Conservation (phyloP, 768 basidiomycete species). For the Pleurotus pulmonarius region DNA sequence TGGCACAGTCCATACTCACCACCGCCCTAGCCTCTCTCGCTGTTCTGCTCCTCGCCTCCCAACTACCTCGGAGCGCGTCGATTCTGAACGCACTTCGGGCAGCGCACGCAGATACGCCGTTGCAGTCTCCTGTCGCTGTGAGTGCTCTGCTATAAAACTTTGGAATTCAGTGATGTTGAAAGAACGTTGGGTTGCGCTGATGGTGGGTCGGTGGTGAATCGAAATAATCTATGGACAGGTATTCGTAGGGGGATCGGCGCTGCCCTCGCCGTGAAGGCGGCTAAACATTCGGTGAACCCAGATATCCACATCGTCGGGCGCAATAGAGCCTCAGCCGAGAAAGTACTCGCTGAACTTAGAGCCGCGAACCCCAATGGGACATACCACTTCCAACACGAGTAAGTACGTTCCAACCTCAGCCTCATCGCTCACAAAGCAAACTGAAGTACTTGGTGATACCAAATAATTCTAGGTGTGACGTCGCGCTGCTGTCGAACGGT, state of each 20-base stretch:
- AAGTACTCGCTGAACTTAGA: constrained; percentile 36
- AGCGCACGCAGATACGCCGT: not conserved
- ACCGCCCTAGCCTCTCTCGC: not conserved
- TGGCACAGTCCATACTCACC: not conserved
- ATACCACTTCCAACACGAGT: constrained; percentile 1
- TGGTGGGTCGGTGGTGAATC: not conserved
- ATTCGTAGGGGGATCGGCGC: constrained; percentile 47
- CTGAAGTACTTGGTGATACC: too few relatives aligned
- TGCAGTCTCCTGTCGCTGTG: constrained; percentile 4
- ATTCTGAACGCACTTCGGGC: not conserved
- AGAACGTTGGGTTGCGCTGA: too few relatives aligned
- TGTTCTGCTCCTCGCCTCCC: not conserved
- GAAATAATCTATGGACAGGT: constrained; percentile 13
- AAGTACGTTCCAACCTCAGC: not conserved
- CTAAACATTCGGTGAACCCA: constrained; percentile 39
- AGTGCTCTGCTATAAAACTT: not conserved
- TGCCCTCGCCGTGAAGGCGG: constrained; percentile 42
- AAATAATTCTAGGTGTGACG: constrained; percentile 34
- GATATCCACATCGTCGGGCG: constrained; percentile 53
- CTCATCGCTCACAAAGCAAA: too few relatives aligned
- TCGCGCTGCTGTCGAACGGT: constrained; percentile 48
- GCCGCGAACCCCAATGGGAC: constrained; percentile 14
- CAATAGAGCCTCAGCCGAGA: constrained; percentile 43
- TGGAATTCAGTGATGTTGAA: too few relatives aligned
- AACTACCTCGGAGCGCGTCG: not conserved